Base-by-base conservation (phyloP, 805 yeast species). In the Starmerella apis region DNA sequence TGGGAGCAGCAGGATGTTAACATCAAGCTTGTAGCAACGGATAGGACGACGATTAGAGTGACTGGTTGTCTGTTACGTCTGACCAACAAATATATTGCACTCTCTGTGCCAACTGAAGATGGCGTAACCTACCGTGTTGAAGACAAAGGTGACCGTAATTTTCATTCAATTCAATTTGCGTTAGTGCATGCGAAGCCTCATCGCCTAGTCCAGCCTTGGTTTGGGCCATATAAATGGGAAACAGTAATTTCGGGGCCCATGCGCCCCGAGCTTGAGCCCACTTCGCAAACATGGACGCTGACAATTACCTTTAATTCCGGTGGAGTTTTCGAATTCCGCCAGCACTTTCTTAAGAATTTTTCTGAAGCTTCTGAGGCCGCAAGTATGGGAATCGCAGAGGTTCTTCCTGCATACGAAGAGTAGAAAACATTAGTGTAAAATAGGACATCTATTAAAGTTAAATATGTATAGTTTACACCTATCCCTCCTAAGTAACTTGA, bases 171-270 rank as follows among this genome's bases (percentile, higher is more conserved):
- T 6, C 41, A 46, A 8, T 51, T 63, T n/a, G 61, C 63, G 3
- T 43, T 65, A 16, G 39, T 47, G 13, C 20, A 38, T 16, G 47
- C 52, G 3, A 33, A 24, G 46, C 57, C 57, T 4, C 55, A 52
- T 45, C 45, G 52, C 38, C 50, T 65, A 16, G 52, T 56, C 9
- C 65, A 63, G 58, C 70, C 70, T 7, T 66, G 67, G 67, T 56
- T 66, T 23, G 70, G 70, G 3, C 68, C 70, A 18, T 61, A 66
- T 46, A 52, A 54, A 20, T 63, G 66, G 66, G 56, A 56, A 37
- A 59, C 61, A 18, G 24, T 39, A 3, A 45, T 64, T 11, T 24
- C 47, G 5, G 41, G 49, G 22, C 37, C 48, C 4, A 25, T n/a
- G n/a, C 25, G 20, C 0, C 13, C 24, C 2, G 37, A 9, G 11